phyloP scores from a whole-genome alignment of 1,284 basidiomycete species.

The Rhodotorula sp. region DNA sequence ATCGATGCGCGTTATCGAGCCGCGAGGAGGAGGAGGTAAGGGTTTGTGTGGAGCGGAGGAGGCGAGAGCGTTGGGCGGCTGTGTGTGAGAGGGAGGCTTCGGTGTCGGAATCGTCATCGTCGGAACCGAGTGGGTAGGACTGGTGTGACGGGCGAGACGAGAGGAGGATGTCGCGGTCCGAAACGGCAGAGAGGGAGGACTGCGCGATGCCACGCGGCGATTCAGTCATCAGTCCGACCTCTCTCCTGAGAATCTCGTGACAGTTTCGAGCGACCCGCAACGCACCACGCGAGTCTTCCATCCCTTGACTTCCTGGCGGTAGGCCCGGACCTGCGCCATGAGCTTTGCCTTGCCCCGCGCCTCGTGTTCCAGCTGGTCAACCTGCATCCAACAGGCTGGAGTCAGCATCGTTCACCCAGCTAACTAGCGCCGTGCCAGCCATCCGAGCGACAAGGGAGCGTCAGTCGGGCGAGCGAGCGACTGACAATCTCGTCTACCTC shows the following conservation, averaged over 20 bases:
- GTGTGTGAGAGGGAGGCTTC: conserved; percentile 14
- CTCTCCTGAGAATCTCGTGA: not conserved
- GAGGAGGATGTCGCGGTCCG: conserved; percentile 36
- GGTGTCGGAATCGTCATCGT: conserved; percentile 16
- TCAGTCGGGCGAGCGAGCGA: not conserved
- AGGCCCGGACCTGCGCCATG: conserved; percentile 28
- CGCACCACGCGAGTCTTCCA: conserved; percentile 20
- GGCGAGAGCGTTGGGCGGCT: conserved; percentile 20
- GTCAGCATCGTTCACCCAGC: not conserved
- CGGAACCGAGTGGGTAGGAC: not conserved
- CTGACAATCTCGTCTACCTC: conserved; percentile 40
- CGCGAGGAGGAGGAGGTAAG: conserved; percentile 22
- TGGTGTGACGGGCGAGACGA: conserved; percentile 6
- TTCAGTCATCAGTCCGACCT: too few relatives aligned
- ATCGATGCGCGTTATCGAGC: conserved; percentile 31
- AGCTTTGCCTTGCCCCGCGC: conserved; percentile 26
- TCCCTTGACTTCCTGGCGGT: conserved; percentile 12
- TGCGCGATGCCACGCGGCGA: too few relatives aligned
- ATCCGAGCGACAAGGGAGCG: not conserved
- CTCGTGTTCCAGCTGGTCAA: conserved; percentile 36
- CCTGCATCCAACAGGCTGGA: too few relatives aligned
- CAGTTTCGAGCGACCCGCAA: not conserved
- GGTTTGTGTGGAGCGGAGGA: conserved; percentile 24
- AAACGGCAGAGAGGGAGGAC: conserved; percentile 2
- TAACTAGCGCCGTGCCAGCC: not conserved